A percentile compares a stretch with the other conserved stretches of the same genome.
Conservation (phyloP, 306 rosid genomes). For the Pyrus pyrifolia region DNA sequence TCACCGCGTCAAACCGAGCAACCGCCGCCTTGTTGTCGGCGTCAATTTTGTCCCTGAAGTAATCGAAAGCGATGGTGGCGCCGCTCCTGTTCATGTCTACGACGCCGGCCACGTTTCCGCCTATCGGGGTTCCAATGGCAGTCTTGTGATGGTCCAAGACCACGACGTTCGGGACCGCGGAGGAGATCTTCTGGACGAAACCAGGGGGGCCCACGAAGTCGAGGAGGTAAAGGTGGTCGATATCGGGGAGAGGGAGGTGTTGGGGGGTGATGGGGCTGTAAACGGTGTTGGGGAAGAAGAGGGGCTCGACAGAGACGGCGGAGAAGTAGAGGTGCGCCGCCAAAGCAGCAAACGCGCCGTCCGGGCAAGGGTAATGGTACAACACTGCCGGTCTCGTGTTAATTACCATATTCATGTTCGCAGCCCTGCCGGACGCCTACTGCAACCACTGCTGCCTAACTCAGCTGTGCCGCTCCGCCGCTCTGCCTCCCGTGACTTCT, state of each 20-base stretch:
- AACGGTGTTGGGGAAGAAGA: slow-evolving; percentile 78
- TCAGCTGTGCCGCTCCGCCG: neutral
- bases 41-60: slow-evolving; percentile 44
- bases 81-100: slow-evolving; percentile 80
- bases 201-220: slow-evolving; percentile 76
- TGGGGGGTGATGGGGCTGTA: slow-evolving; percentile 48
- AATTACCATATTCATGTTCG: neutral
- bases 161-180: slow-evolving; percentile 52
- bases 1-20: slow-evolving; percentile 40
- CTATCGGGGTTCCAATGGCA: slow-evolving; percentile 43
- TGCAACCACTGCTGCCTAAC: neutral
- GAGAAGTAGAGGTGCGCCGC: slow-evolving; percentile 87
- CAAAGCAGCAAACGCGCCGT: slow-evolving; percentile 81
- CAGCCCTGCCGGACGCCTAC: neutral
- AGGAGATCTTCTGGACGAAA: slow-evolving; percentile 53
- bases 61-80: slow-evolving; percentile 89
- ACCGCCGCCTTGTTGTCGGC: slow-evolving; percentile 14
- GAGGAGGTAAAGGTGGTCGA: slow-evolving; percentile 61
- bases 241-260: slow-evolving; percentile 55
- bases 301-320: slow-evolving; percentile 36
- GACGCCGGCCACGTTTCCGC: slow-evolving; percentile 39
- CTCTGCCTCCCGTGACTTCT: neutral
- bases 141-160: slow-evolving; percentile 93
- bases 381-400: slow-evolving; percentile 44
- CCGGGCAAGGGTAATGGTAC: slow-evolving; percentile 88